Evolutionary conservation across 2,329 filamentous ascomycete species (phyloP).

Genomic region (Apiospora phragmitis): DNA sequence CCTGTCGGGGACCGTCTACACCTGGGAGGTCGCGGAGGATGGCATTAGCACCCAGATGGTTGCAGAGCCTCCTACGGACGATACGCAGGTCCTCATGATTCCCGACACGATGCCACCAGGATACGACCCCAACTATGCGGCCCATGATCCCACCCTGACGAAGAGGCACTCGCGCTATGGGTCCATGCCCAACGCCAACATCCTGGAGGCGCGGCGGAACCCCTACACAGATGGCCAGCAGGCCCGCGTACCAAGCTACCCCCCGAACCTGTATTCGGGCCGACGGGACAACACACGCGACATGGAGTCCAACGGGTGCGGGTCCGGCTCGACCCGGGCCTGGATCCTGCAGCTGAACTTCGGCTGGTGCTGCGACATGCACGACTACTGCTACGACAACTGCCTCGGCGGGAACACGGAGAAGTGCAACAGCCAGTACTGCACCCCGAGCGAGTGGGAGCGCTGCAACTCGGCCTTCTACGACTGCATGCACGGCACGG

Average conservation of each 20-base stretch:
- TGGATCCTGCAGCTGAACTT: slow-evolving; percentile 12
- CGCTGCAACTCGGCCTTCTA: slow-evolving; percentile 8
- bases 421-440: slow-evolving; percentile 5
- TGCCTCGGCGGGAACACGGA: neutral
- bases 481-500: slow-evolving; percentile 6
- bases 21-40: neutral
- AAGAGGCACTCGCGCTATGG: neutral
- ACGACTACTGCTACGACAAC: slow-evolving; percentile 12
- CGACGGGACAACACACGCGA: neutral
- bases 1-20: neutral
- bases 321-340: slow-evolving; percentile 1
- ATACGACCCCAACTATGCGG: neutral
- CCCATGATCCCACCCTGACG: too few relatives aligned
- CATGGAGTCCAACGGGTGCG: slow-evolving; percentile 9
- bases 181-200: neutral
- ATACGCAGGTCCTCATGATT: neutral
- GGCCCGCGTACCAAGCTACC: neutral
- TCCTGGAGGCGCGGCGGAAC: neutral
- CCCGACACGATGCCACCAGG: too few relatives aligned
- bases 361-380: slow-evolving; percentile 8
- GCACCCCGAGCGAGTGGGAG: slow-evolving; percentile 2
- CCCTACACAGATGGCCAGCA: neutral
- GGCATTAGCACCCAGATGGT: neutral
- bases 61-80: too few relatives aligned
- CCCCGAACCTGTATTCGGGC: neutral